Evolutionary conservation across 192 early-diverging fungal species (phyloP).

Genomic region (Geosiphon pyriformis): DNA sequence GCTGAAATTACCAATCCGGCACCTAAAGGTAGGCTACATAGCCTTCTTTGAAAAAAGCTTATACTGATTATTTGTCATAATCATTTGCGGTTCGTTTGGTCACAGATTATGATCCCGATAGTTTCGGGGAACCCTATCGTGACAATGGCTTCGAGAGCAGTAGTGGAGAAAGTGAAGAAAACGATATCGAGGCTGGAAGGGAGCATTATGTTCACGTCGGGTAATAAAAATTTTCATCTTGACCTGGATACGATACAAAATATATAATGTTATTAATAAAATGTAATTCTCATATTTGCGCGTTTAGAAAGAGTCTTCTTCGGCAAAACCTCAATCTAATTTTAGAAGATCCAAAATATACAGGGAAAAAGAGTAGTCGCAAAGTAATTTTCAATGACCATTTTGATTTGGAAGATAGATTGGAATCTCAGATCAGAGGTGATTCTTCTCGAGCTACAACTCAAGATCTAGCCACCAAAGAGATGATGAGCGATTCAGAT

Average conservation of each 20-base stretch:
- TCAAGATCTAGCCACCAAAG: too few species aligned
- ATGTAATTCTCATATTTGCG: not conserved
- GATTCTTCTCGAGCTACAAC: too few species aligned
- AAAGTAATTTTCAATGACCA: constrained; percentile 54
- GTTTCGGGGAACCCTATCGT: constrained; percentile 45
- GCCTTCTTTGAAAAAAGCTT: not conserved
- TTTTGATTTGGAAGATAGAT: constrained; percentile 36
- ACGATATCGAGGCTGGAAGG: constrained; percentile 43
- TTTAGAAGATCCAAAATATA: constrained; percentile 69
- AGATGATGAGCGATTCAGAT: too few species aligned
- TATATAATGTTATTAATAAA: not conserved
- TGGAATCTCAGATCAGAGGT: too few species aligned
- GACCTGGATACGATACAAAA: not conserved
- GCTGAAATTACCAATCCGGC: constrained; percentile 50
- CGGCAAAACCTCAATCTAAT: constrained; percentile 53
- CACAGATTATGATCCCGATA: constrained; percentile 68
- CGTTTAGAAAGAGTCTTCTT: constrained; percentile 54
- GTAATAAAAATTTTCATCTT: constrained; percentile 23
- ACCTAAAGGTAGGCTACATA: constrained; percentile 41
- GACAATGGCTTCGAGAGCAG: constrained; percentile 41
- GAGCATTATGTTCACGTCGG: constrained; percentile 69
- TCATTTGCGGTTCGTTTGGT: constrained; percentile 3
- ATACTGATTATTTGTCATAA: not conserved
- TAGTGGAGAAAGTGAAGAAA: constrained; percentile 45
- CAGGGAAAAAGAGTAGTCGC: constrained; percentile 60